Evolutionary conservation across 1,139 yeast genomes (phyloP).

Genomic region (Taphrina betulina): DNA sequence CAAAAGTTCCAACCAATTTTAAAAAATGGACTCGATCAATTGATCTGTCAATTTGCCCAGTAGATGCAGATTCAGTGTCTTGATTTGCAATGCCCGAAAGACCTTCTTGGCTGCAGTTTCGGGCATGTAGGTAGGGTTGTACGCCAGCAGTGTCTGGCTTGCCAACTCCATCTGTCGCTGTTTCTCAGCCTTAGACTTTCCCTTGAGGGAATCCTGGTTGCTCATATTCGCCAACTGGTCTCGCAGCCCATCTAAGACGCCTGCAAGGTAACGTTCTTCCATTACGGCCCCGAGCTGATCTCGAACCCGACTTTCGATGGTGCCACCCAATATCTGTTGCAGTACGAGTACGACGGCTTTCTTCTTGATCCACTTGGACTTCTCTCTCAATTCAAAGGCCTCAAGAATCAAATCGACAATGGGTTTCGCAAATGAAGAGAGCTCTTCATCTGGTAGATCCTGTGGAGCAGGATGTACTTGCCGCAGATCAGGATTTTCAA

Average conservation of each 20-base stretch:
- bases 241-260: neutral
- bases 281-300: slow-evolving; percentile 7
- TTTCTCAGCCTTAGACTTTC: slow-evolving; percentile 11
- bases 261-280: neutral
- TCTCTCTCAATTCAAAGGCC: slow-evolving; percentile 64
- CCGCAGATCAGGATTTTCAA: slow-evolving; percentile 46
- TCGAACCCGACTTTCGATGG: slow-evolving; percentile 55
- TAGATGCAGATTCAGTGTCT: slow-evolving; percentile 22
- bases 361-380: slow-evolving; percentile 76
- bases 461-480: slow-evolving; percentile 8
- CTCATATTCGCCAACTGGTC: neutral
- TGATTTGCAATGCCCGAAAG: slow-evolving; percentile 23
- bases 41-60: slow-evolving; percentile 14
- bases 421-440: slow-evolving; percentile 67
- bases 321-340: slow-evolving; percentile 84
- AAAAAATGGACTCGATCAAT: slow-evolving; percentile 15
- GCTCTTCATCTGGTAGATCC: slow-evolving; percentile 37
- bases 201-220: neutral
- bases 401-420: slow-evolving; percentile 73
- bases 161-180: slow-evolving; percentile 19
- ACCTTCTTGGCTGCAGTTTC: slow-evolving; percentile 15
- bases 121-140: slow-evolving; percentile 23
- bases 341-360: slow-evolving; percentile 75
- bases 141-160: slow-evolving; percentile 19
- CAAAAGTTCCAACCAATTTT: too few species aligned